Base-by-base conservation (phyloP, 805 yeast species). In the Clavispora vitiphila region DNA sequence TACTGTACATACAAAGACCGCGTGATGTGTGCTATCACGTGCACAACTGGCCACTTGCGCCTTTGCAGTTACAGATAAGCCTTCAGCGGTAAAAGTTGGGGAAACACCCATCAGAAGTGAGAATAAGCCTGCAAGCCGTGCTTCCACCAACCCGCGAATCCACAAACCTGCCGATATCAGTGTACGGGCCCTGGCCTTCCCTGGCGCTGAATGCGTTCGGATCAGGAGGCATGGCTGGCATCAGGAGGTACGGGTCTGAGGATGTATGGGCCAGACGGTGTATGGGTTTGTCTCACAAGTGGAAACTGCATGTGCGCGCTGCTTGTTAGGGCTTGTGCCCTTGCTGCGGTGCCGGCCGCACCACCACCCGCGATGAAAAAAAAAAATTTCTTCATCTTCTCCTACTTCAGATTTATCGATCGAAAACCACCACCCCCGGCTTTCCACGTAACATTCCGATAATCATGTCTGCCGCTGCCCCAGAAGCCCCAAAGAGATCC, bases 361-460 rank as follows among this genome's bases (percentile, higher is more conserved):
- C n/a, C 29, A 12, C 19, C 19, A 7, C 31, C 30, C 16, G 30
- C 26, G 26, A 12, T 25, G 39, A 20, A 16, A 36, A 40, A 46
- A 42, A 34, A 26, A 27, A 25, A 39, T 18, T 38, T 40, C 40
- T 32, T 18, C 25, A 34, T 35, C 40, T 50, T 30, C 31, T 15
- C 10, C 18, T 35, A 45, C 48, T 34, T 37, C 49, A 51, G 41
- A 40, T 44, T 57, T 61, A 72, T 77, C 82, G 83, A 77, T 75
- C 64, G 83, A 77, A 76, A 27, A 70, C 81, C 83, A 77, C 66
- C 77, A 58, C 75, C 78, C 31, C 79, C 81, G 82, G 81, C 73
- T 77, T 77, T 77, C 83, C 82, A 76, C 82, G 81, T 76, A 64
- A 75, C 72, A 77, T 77, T 73, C 81, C 83, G 82, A 77, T 78